A percentile compares a stretch with the other conserved stretches of the same genome.
These are phyloP conservation scores for Beauveria sp. DNA, from an alignment of 2,329 filamentous ascomycete species.

Conservation along the genomic window DNA sequence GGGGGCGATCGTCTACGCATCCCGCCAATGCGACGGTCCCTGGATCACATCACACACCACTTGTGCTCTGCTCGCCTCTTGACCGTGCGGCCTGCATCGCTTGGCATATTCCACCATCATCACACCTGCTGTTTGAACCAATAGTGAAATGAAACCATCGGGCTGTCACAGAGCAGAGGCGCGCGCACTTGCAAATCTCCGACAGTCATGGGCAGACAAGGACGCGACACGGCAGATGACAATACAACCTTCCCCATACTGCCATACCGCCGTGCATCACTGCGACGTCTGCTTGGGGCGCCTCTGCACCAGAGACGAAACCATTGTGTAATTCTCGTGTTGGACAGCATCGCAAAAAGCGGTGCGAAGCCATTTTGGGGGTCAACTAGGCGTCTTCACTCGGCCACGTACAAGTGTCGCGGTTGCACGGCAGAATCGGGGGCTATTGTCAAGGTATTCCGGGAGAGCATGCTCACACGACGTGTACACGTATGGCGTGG, in stretches of 20 bases:
- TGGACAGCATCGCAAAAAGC: constrained; percentile 2
- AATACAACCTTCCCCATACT: not conserved
- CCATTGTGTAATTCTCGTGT: not conserved
- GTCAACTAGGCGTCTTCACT: not conserved
- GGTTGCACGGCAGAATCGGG: constrained; percentile 5
- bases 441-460: not conserved
- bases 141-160: not conserved
- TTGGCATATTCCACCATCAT: not conserved
- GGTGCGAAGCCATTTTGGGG: constrained; percentile 1
- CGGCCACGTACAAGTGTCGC: constrained; percentile 3
- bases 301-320: not conserved
- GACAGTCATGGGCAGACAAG: not conserved
- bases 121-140: not conserved
- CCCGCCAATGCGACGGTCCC: not conserved
- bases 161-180: not conserved
- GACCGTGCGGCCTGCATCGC: constrained; percentile 1
- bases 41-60: not conserved
- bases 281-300: not conserved
- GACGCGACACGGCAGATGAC: not conserved
- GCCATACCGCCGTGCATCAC: not conserved
- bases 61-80: not conserved
- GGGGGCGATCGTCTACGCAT: not conserved
- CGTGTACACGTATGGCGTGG: constrained; percentile 8
- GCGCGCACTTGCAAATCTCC: not conserved
- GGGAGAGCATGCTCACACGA: not conserved